Evolutionary conservation across 83 land plant genomes (phyloP).

Genomic region (Picea engelmannii): DNA sequence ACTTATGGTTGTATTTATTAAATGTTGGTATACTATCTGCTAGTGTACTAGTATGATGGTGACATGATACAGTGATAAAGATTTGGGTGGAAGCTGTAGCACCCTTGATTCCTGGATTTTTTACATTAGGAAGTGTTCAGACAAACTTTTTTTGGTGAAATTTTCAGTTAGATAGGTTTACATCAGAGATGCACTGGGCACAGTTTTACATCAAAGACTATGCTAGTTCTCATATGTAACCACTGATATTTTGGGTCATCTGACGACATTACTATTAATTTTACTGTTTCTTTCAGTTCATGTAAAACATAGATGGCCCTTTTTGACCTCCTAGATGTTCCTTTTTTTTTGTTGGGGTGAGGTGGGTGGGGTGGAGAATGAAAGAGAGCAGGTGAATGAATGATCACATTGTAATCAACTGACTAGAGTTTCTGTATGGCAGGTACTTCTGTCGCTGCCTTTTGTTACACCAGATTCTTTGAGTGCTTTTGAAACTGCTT

Average conservation of each 20-base stretch:
- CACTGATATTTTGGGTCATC: background rate
- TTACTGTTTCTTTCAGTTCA: background rate
- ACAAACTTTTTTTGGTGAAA: background rate
- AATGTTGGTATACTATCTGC: background rate
- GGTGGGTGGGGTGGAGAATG: background rate
- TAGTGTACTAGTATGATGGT: background rate
- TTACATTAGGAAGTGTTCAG: background rate
- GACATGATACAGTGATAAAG: background rate
- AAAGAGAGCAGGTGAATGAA: background rate
- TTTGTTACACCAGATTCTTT: slow-evolving; percentile 58
- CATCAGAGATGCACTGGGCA: background rate
- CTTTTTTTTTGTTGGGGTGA: background rate
- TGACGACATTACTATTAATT: background rate
- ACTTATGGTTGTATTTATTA: background rate
- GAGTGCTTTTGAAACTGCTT: slow-evolving; percentile 79
- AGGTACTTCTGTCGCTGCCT: slow-evolving; percentile 19
- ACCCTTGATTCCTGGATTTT: background rate
- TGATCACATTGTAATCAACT: background rate
- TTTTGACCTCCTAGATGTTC: background rate
- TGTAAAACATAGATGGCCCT: background rate
- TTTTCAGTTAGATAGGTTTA: background rate
- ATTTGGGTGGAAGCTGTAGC: slow-evolving; percentile 6
- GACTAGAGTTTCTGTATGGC: slow-evolving; percentile 16
- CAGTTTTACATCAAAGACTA: background rate
- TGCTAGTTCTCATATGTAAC: background rate